Conservation (phyloP, 257 asterid genomes). For the Salvia splendens region DNA sequence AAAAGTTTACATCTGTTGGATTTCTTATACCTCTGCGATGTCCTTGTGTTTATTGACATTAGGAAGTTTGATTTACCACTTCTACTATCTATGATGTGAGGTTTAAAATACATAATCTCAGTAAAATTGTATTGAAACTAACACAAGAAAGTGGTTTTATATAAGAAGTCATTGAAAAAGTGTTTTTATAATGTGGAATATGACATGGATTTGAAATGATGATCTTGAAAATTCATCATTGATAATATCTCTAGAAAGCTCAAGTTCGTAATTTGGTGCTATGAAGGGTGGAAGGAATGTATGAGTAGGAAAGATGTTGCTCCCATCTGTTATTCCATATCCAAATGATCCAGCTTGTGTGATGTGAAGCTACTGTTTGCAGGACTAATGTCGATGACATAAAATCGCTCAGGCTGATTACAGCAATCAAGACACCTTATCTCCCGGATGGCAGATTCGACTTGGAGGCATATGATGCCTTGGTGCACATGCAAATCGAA, state of each 20-base stretch:
- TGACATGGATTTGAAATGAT: constrained; percentile 11
- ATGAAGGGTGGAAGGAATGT: not conserved
- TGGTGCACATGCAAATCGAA: constrained; percentile 80
- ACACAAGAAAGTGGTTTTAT: not conserved
- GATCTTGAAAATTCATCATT: not conserved
- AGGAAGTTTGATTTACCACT: not conserved
- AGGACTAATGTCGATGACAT: constrained; percentile 85
- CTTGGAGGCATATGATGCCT: constrained; percentile 80
- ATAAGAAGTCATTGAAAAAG: not conserved
- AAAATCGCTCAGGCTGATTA: constrained; percentile 72
- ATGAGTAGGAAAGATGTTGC: not conserved
- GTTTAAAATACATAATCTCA: not conserved
- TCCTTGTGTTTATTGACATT: not conserved
- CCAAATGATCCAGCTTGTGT: constrained; percentile 10
- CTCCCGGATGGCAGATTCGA: constrained; percentile 96
- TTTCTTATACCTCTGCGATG: not conserved
- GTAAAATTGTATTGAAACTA: not conserved
- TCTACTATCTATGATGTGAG: not conserved
- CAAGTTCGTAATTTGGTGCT: not conserved
- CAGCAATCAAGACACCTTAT: constrained; percentile 94
- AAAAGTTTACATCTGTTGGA: no score
- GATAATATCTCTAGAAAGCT: not conserved
- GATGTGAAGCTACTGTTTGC: constrained; percentile 33
- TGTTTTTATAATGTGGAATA: not conserved
- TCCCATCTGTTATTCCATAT: not conserved